Evolutionary conservation across 495 filamentous ascomycete genomes (phyloP).

Genomic region (Mytilinidion resinicola): DNA sequence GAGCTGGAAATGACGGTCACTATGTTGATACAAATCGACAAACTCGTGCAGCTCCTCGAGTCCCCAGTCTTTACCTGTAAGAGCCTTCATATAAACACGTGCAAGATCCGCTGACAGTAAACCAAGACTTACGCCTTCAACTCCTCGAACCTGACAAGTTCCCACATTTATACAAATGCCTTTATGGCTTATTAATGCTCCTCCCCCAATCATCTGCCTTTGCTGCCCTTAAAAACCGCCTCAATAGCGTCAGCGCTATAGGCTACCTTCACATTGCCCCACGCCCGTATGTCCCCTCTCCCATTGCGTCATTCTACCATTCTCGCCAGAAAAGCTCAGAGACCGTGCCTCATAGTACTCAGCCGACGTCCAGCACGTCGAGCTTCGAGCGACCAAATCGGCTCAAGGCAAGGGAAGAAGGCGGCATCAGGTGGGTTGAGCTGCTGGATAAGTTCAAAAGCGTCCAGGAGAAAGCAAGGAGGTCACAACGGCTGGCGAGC

Average conservation of each 20-base stretch:
- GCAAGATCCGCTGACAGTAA: not conserved
- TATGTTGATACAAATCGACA: slow-evolving; percentile 98
- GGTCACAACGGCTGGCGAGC: slow-evolving; percentile 39
- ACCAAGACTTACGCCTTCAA: slow-evolving; percentile 81
- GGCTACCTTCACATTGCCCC: slow-evolving; percentile 84
- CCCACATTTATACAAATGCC: slow-evolving; percentile 94
- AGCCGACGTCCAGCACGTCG: slow-evolving; percentile 27
- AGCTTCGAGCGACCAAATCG: slow-evolving; percentile 72
- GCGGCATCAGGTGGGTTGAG: slow-evolving; percentile 81
- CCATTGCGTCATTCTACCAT: slow-evolving; percentile 32
- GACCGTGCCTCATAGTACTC: slow-evolving; percentile 19
- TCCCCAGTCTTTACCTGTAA: slow-evolving; percentile 95
- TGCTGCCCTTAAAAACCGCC: slow-evolving; percentile 89
- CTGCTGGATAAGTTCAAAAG: slow-evolving; percentile 92
- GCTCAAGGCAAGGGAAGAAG: slow-evolving; percentile 77
- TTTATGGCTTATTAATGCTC: slow-evolving; percentile 96
- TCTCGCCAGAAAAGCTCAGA: slow-evolving; percentile 31
- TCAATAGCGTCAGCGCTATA: slow-evolving; percentile 94
- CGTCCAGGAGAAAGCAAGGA: slow-evolving; percentile 74
- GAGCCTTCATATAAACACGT: not conserved
- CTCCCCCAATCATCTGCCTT: slow-evolving; percentile 96
- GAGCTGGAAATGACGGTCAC: slow-evolving; percentile 99
- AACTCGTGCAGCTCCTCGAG: slow-evolving; percentile 94
- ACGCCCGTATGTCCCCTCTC: slow-evolving; percentile 60
- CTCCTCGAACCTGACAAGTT: slow-evolving; percentile 97